Evolutionary conservation across 805 yeast species (phyloP), one percentile per base, ranked within the genome.

Genomic region (Sugiyamaella americana): DNA sequence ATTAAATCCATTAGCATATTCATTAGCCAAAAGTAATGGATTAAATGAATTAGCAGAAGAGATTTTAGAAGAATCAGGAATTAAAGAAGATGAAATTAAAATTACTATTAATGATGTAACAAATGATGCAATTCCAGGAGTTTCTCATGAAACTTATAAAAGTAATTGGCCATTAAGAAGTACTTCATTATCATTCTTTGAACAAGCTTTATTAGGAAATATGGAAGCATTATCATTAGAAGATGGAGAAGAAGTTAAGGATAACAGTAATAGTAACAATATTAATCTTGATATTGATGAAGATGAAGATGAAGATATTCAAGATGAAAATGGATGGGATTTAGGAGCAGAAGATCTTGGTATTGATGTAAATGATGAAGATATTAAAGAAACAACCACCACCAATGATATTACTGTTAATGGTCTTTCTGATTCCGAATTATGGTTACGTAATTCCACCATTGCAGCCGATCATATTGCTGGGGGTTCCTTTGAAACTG

Each of bases 401-500:
- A 64, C 54, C 4, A 57, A 56, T 5, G 59, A 64, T 19, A 70
- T 64, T 20, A 62, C 68, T 51, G 20, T 35, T 17, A n/a, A 11
- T 29, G 73, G 63, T 49, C 74, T 73, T 13, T 76, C 76, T 22
- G 96, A 89, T 62, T 67, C 80, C 26, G 81, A 82, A 3, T 66
- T 67, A 49, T 94, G 99, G 98, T 76, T 86, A 24, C 83, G 91
- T 55, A 87, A 84, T 66, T 85, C 96, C 16, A 84, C 83, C 52
- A 76, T 89, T 47, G 87, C 97, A 3, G 97, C 96, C 24, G 87
- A 87, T 22, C 86, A 87, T 58, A 88, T 84, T 59, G 97, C 98
- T 1, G 88, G 96, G 2, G 99, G 99, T 58, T 85, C 94, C 3
- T 91, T 91, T 63, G 97, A 88, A 55, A 84, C 91, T 45, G 99